Percentiles rank a stretch among this genome's conserved stretches.
Conservation (phyloP, 1,139 yeast genomes). For the Zygosaccharomyces pseudobailii region DNA sequence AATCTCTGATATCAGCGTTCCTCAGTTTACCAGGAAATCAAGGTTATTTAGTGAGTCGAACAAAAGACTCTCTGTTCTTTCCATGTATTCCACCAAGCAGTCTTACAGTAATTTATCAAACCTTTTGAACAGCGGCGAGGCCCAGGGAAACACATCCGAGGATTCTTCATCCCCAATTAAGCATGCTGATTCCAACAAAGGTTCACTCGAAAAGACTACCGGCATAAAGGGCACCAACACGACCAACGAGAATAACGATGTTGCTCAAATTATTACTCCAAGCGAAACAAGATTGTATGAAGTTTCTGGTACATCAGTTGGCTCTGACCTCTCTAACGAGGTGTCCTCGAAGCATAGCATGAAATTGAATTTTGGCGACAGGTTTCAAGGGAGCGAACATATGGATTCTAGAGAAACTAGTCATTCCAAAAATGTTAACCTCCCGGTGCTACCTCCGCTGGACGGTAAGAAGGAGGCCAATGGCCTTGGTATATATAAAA, state of each 20-base stretch:
- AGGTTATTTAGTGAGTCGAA: slow-evolving; percentile 56
- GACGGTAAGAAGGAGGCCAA: slow-evolving; percentile 36
- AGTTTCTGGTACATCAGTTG: slow-evolving; percentile 9
- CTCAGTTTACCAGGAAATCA: slow-evolving; percentile 66
- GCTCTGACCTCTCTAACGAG: slow-evolving; percentile 10
- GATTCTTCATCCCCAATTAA: neutral
- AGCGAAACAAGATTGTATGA: slow-evolving; percentile 31
- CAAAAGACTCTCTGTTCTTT: slow-evolving; percentile 63
- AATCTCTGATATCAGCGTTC: slow-evolving; percentile 60
- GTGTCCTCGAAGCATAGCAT: slow-evolving; percentile 2
- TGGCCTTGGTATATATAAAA: slow-evolving; percentile 29
- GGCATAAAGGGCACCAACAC: slow-evolving; percentile 31
- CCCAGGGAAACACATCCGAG: slow-evolving; percentile 2
- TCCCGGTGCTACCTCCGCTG: slow-evolving; percentile 36
- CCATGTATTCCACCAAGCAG: slow-evolving; percentile 63
- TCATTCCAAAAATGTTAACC: slow-evolving; percentile 19
- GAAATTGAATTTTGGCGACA: slow-evolving; percentile 30
- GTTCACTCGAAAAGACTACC: slow-evolving; percentile 4
- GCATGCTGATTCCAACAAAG: too few species aligned
- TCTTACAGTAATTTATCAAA: slow-evolving; percentile 60
- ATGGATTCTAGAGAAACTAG: slow-evolving; percentile 8
- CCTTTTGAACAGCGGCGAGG: slow-evolving; percentile 40
- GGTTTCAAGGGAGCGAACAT: slow-evolving; percentile 17
- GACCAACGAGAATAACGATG: slow-evolving; percentile 37
- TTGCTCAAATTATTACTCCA: slow-evolving; percentile 23